These are phyloP conservation scores for Aegilops longissima DNA, from an alignment of 176 grass and related monocot genomes.

Conservation along the genomic window DNA sequence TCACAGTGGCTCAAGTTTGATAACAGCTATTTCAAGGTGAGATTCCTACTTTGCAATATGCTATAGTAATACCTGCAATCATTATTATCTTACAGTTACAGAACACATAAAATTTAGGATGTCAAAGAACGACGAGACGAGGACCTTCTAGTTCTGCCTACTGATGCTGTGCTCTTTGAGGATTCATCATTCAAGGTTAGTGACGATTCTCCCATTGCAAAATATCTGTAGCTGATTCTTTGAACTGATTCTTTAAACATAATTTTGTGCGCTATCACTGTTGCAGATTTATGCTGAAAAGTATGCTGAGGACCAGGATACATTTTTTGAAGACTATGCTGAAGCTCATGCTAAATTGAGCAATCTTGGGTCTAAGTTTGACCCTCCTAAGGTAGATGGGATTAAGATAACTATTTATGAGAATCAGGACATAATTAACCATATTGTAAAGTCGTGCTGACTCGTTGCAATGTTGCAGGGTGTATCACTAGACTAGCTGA, in stretches of 20 bases:
- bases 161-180: constrained; percentile 86
- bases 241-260: constrained; percentile 2
- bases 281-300: constrained; percentile 77
- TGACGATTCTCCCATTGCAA: constrained; percentile 5
- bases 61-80: neutral
- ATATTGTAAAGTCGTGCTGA: constrained; percentile 16
- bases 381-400: constrained; percentile 64
- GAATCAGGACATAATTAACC: neutral
- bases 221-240: neutral
- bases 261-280: neutral
- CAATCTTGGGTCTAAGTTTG: constrained; percentile 87
- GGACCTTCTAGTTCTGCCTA: constrained; percentile 84
- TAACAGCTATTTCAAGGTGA: constrained; percentile 93
- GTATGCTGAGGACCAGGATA: constrained; percentile 74
- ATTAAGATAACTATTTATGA: neutral
- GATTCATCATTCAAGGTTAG: constrained; percentile 89
- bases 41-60: neutral
- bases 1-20: constrained; percentile 94
- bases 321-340: constrained; percentile 85
- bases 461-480: constrained; percentile 44
- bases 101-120: constrained; percentile 42
- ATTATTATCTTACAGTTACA: constrained; percentile 7
- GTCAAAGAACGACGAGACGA: constrained; percentile 69
- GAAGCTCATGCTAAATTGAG: constrained; percentile 98
- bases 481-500: constrained; percentile 45